Percentiles rank a stretch among this genome's conserved stretches.
Evolutionary conservation across 345 rosid species (phyloP).

Genomic region (Erucastrum elatum): DNA sequence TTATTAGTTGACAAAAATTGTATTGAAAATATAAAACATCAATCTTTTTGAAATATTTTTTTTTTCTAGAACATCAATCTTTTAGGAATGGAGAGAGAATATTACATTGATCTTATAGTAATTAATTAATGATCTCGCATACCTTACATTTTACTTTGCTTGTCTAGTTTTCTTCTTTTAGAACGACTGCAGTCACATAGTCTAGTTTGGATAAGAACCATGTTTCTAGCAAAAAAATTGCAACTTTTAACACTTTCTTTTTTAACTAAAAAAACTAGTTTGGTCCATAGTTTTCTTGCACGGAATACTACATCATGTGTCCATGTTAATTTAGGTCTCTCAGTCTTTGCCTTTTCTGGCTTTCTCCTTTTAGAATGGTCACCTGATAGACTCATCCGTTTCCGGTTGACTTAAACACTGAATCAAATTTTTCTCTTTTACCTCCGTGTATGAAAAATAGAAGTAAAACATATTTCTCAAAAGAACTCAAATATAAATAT

Average conservation of each 20-base stretch:
- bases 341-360: not conserved
- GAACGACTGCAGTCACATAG: not conserved
- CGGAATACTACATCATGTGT: not conserved
- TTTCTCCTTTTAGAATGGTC: not conserved
- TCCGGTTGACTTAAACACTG: not conserved
- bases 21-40: no score
- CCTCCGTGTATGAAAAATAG: not conserved
- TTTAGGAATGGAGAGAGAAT: no score
- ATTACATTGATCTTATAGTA: no score
- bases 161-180: not conserved
- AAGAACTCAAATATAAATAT: no score
- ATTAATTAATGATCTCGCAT: not conserved
- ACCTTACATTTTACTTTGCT: not conserved
- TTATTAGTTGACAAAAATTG: no score
- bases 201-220: not conserved
- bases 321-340: not conserved
- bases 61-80: no score
- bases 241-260: not conserved
- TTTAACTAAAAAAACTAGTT: not conserved
- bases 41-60: no score
- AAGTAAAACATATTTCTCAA: not conserved
- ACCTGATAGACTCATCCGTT: not conserved
- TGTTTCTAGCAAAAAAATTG: not conserved
- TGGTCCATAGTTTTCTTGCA: no score
- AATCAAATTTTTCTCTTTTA: not conserved